Conservation (phyloP, 208 protist genomes). For the Leptomonas pyrrhocoris region DNA sequence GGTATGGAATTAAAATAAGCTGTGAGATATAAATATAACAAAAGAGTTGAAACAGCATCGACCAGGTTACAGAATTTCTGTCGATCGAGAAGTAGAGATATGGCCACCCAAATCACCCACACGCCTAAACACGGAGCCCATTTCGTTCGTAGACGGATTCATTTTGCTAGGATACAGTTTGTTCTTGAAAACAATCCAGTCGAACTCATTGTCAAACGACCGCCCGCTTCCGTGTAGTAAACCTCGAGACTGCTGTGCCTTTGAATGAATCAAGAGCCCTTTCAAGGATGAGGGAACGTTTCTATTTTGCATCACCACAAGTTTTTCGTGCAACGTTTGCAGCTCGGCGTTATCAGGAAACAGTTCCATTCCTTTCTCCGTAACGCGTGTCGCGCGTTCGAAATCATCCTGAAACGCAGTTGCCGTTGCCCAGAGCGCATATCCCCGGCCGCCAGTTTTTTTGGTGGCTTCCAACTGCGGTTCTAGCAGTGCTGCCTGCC, state of each 20-base stretch:
- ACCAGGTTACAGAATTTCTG: conserved; percentile 42
- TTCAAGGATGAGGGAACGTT: conserved; percentile 16
- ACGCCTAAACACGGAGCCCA: conserved; percentile 86
- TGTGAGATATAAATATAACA: background rate
- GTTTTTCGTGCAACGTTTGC: conserved; percentile 19
- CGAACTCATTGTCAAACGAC: conserved; percentile 87
- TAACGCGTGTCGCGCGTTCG: conserved; percentile 58
- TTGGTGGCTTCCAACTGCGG: conserved; percentile 18
- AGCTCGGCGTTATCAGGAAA: conserved; percentile 45
- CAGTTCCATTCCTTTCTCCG: conserved; percentile 62
- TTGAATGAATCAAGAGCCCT: conserved; percentile 31
- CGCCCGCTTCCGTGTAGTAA: conserved; percentile 59
- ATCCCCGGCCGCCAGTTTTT: conserved; percentile 39
- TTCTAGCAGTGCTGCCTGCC: conserved; percentile 70
- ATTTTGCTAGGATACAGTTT: conserved; percentile 86
- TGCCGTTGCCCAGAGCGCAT: conserved; percentile 73
- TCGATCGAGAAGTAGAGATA: conserved; percentile 81
- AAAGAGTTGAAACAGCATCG: background rate
- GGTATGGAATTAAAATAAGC: too few species aligned
- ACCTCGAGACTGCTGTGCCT: conserved; percentile 60
- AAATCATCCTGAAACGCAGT: conserved; percentile 87
- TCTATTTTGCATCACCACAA: background rate
- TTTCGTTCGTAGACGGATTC: conserved; percentile 79
- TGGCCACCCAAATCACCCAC: conserved; percentile 77
- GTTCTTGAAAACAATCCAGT: conserved; percentile 82